A percentile compares a stretch with the other conserved stretches of the same genome.
phyloP scores from a whole-genome alignment of 2,329 filamentous ascomycete species.

The Verticillium isaacii region DNA sequence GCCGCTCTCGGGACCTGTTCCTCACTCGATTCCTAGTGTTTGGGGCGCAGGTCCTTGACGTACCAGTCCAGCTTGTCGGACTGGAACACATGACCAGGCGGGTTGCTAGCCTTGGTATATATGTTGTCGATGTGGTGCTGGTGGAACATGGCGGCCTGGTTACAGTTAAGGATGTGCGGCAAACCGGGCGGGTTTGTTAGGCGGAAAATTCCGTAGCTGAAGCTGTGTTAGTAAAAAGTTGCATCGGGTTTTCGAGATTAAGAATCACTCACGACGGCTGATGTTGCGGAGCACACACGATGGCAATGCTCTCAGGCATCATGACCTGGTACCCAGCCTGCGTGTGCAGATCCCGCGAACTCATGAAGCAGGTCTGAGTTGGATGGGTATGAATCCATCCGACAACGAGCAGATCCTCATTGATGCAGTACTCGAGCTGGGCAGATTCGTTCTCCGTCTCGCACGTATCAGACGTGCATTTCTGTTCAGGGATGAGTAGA shows the following conservation, averaged over 20 bases:
- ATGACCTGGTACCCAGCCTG: constrained; percentile 93
- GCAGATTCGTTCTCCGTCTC: constrained; percentile 84
- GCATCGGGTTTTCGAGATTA: neutral
- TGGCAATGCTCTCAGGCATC: constrained; percentile 93
- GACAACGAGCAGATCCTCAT: constrained; percentile 76
- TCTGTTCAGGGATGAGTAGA: constrained; percentile 87
- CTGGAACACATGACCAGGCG: constrained; percentile 65
- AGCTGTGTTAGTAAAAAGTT: neutral
- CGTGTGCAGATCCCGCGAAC: constrained; percentile 87
- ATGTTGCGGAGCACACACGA: constrained; percentile 87
- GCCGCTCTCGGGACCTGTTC: neutral
- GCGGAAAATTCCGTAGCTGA: constrained; percentile 84
- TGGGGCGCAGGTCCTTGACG: constrained; percentile 48
- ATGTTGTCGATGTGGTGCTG: constrained; percentile 63
- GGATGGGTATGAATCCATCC: constrained; percentile 99
- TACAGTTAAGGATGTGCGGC: constrained; percentile 77
- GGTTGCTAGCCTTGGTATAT: constrained; percentile 69
- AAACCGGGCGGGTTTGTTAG: constrained; percentile 90
- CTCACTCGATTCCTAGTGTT: constrained; percentile 1
- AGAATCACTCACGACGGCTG: constrained; percentile 59
- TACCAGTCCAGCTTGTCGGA: constrained; percentile 58
- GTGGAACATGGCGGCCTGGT: constrained; percentile 77
- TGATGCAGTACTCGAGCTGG: constrained; percentile 85
- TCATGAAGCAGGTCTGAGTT: constrained; percentile 97
- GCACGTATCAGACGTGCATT: constrained; percentile 86